Conservation (phyloP, 2,329 filamentous ascomycete genomes). For the Trichoderma sp. region DNA sequence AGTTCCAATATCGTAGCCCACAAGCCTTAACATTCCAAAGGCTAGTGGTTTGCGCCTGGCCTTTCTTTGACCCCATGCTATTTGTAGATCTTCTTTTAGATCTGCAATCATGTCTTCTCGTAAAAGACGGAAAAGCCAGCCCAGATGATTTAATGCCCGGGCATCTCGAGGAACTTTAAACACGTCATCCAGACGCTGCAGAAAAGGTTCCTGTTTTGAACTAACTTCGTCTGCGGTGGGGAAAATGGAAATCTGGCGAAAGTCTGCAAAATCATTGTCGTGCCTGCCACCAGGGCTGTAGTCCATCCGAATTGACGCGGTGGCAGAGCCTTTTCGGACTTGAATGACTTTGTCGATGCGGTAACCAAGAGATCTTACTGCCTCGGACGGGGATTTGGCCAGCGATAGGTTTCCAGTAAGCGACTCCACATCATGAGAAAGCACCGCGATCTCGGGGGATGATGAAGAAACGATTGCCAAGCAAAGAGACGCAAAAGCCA, state of each 20-base stretch:
- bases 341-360: conserved; percentile 47
- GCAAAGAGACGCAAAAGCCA: conserved; percentile 32
- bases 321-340: conserved; percentile 34
- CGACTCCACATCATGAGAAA: conserved; percentile 32
- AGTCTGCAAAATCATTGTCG: conserved; percentile 71
- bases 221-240: conserved; percentile 69
- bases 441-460: conserved; percentile 2
- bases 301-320: background rate
- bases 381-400: conserved; percentile 34
- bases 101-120: conserved; percentile 73
- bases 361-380: conserved; percentile 39
- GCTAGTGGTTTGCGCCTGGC: conserved; percentile 46
- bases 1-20: conserved; percentile 44
- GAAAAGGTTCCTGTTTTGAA: conserved; percentile 57
- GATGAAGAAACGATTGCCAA: conserved; percentile 27
- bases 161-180: conserved; percentile 42
- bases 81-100: conserved; percentile 63
- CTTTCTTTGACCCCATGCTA: conserved; percentile 53
- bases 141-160: conserved; percentile 58
- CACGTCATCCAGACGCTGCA: conserved; percentile 56
- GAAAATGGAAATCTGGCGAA: conserved; percentile 63
- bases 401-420: conserved; percentile 36
- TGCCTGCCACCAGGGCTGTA: conserved; percentile 66
- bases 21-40: conserved; percentile 46
- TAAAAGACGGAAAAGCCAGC: conserved; percentile 73